phyloP scores from a whole-genome alignment of 257 asterid genomes.

The Datura wrightii region DNA sequence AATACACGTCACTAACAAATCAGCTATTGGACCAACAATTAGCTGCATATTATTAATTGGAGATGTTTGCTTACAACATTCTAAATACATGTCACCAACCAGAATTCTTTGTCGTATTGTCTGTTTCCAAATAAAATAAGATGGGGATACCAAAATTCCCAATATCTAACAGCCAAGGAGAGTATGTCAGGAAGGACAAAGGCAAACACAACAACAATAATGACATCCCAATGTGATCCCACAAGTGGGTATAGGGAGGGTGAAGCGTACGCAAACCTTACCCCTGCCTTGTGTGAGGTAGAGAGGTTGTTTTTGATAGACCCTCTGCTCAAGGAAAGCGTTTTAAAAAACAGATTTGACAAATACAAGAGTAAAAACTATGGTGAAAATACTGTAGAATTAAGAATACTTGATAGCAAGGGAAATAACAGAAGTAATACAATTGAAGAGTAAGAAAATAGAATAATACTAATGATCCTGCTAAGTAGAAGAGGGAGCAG shows the following conservation, averaged over 20 bases:
- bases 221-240: neutral
- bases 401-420: neutral
- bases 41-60: neutral
- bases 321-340: neutral
- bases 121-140: neutral
- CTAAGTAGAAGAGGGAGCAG: neutral
- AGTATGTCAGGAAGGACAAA: neutral
- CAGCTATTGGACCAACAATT: neutral
- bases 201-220: neutral
- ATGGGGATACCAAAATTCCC: neutral
- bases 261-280: neutral
- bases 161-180: neutral
- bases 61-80: constrained; percentile 14
- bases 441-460: neutral
- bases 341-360: neutral
- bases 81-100: neutral
- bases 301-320: neutral
- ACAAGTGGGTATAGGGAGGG: neutral
- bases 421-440: neutral
- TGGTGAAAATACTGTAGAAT: neutral
- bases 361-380: neutral
- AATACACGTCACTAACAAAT: neutral
- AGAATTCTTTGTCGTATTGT: neutral
- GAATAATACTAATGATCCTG: neutral
- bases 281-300: neutral